A percentile compares a stretch with the other conserved stretches of the same genome.
Conservation (phyloP, 305 asterid genomes). For the Caryopteris hybrid region DNA sequence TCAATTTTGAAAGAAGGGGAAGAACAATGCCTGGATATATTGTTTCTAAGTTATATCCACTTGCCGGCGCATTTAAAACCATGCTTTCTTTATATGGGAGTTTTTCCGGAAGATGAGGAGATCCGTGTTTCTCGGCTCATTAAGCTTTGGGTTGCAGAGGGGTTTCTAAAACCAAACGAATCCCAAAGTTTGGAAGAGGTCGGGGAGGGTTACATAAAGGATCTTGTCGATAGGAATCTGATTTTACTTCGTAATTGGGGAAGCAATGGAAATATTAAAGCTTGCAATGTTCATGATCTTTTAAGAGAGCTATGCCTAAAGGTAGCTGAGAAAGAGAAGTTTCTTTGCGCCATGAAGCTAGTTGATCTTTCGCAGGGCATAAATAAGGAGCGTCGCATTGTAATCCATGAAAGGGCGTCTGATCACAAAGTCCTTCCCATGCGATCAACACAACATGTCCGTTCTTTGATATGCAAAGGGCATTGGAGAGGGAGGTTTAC, state of each 20-base stretch:
- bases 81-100: constrained; percentile 1
- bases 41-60: background rate
- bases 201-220: background rate
- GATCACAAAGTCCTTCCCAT: background rate
- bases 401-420: background rate
- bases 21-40: background rate
- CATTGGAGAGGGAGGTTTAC: background rate
- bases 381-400: background rate
- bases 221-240: constrained; percentile 3
- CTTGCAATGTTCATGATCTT: constrained; percentile 9
- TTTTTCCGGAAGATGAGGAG: background rate
- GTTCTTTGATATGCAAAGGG: background rate
- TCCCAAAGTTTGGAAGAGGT: background rate
- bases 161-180: background rate
- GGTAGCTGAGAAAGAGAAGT: background rate
- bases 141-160: constrained; percentile 8
- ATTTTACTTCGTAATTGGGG: background rate
- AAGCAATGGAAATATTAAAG: background rate
- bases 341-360: background rate
- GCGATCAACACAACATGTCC: background rate
- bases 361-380: background rate
- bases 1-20: background rate
- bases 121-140: too few species aligned
- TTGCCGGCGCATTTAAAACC: background rate
- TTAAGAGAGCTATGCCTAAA: background rate